Base-by-base conservation (phyloP, 208 protist genomes). In the Trypanosomatidae sp. region DNA sequence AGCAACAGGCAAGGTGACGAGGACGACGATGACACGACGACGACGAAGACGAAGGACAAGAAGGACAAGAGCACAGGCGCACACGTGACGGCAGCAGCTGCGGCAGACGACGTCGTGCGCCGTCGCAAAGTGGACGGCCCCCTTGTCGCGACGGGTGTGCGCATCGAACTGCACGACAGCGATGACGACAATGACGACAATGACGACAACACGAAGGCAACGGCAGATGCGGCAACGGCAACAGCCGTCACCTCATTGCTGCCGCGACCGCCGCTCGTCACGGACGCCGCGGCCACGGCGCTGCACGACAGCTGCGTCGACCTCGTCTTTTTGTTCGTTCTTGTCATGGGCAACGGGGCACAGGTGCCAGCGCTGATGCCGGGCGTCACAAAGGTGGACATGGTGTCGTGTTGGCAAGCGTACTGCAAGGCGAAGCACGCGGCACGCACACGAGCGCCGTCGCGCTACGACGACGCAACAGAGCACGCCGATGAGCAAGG, bases 361-460 rank as follows among this genome's bases (percentile, higher is more conserved):
- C 83, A 80, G 48, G 66, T 92, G n/a, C 76, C 76, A 16, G 62
- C 83, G 19, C 56, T 92, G 11, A 54, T 82, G 53, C 65, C 69
- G 10, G 83, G 83, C 8, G 77, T 62, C 2, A 92, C 83, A 2
- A 88, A 88, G 46, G 76, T 92, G n/a, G 83, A 92, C 48, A 65
- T 72, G 37, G 48, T 42, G 20, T 87, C 83, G 8, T 92, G 83
- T 54, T 92, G 83, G 79, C 71, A 72, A 42, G 55, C 58, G 20
- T 92, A 92, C 53, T 88, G 83, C 56, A 62, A 63, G 21, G 66
- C 78, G 27, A 92, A 92, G 60, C 88, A 84, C 51, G n/a, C 30
- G 30, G n/a, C n/a, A n/a, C n/a, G n/a, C n/a, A n/a, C n/a, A n/a
- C n/a, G n/a, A n/a, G n/a, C n/a, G n/a, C n/a, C n/a, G n/a, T n/a